Evolutionary conservation across 305 asterid species (phyloP).

Genomic region (Coffea humblotiana): DNA sequence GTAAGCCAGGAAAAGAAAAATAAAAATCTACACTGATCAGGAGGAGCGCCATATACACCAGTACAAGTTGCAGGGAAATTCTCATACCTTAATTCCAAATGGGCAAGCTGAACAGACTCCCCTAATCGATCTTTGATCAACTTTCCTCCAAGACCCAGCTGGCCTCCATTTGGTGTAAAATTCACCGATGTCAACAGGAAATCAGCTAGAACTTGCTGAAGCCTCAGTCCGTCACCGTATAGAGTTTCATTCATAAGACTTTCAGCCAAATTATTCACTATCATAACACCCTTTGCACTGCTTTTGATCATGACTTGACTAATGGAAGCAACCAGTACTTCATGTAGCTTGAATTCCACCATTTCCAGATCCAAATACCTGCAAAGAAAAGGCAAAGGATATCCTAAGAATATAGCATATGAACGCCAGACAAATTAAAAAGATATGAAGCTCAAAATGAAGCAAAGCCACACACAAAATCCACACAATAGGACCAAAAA

Average conservation of each 20-base stretch:
- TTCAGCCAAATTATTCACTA: conserved; percentile 54
- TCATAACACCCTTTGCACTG: conserved; percentile 65
- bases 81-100: conserved; percentile 71
- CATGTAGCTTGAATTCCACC: conserved; percentile 77
- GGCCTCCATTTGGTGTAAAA: conserved; percentile 69
- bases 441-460: not conserved
- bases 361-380: conserved; percentile 93
- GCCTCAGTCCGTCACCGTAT: conserved; percentile 79
- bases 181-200: conserved; percentile 61
- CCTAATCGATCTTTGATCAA: conserved; percentile 63
- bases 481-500: not conserved
- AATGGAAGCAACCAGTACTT: conserved; percentile 72
- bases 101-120: conserved; percentile 80
- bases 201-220: conserved; percentile 83
- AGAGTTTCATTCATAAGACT: conserved; percentile 52
- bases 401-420: not conserved
- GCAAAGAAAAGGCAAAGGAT: conserved; percentile 5
- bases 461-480: not conserved
- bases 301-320: conserved; percentile 87
- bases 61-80: not conserved
- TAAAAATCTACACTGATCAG: not conserved
- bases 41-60: not conserved
- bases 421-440: not conserved
- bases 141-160: conserved; percentile 53
- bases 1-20: not conserved